Evolutionary conservation across 2,329 filamentous ascomycete genomes (phyloP).

Genomic region (Moelleriella libera): DNA sequence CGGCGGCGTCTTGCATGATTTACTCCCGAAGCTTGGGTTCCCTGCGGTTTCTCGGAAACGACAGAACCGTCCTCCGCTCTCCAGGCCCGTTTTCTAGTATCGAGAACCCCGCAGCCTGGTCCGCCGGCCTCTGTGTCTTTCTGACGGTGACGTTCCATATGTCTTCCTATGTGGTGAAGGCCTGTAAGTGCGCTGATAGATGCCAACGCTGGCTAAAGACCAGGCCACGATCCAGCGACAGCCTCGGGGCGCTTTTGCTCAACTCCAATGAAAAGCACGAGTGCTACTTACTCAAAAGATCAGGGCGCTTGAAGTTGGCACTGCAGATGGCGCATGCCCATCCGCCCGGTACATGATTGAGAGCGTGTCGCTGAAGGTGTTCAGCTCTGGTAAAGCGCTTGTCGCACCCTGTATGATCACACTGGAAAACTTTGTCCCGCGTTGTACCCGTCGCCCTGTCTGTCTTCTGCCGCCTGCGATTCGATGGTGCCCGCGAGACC

Average conservation of each 20-base stretch:
- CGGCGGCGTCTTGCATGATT: slow-evolving; percentile 1
- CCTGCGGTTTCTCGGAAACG: slow-evolving; percentile 25
- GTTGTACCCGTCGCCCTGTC: not conserved
- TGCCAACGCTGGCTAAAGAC: not conserved
- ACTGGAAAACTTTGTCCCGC: slow-evolving; percentile 9
- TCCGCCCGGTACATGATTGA: slow-evolving; percentile 40
- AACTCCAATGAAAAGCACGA: not conserved
- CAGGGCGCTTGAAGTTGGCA: slow-evolving; percentile 46
- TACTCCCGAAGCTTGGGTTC: not conserved
- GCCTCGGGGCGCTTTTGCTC: not conserved
- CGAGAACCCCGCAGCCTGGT: slow-evolving; percentile 31
- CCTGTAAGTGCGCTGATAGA: too few species aligned
- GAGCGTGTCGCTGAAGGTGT: slow-evolving; percentile 41
- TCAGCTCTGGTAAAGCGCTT: slow-evolving; percentile 43
- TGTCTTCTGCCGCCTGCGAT: too few species aligned
- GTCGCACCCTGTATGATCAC: slow-evolving; percentile 29
- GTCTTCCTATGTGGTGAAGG: slow-evolving; percentile 28
- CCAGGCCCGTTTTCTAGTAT: slow-evolving; percentile 42
- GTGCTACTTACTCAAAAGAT: slow-evolving; percentile 23
- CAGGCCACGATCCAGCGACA: not conserved
- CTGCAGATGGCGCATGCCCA: slow-evolving; percentile 44
- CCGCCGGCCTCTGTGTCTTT: slow-evolving; percentile 41
- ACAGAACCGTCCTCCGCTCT: slow-evolving; percentile 37
- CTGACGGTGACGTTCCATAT: slow-evolving; percentile 38
- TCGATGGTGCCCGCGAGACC: too few species aligned